Evolutionary conservation across 2,329 filamentous ascomycete genomes (phyloP).

Genomic region (Cladobotryum mycophilum): DNA sequence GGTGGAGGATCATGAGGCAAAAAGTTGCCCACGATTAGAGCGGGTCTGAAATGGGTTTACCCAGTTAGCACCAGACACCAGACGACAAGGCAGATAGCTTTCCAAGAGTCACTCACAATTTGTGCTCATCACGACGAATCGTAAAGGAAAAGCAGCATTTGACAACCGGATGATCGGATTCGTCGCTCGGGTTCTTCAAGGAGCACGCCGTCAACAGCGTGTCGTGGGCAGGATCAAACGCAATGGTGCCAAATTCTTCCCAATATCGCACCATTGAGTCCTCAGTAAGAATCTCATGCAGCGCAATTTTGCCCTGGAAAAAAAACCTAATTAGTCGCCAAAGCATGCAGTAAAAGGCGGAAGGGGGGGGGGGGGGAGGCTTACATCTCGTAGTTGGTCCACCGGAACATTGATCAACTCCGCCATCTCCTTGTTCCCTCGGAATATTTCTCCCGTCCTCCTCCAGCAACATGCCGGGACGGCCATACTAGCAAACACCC

Average conservation of each 20-base stretch:
- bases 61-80: slow-evolving; percentile 1
- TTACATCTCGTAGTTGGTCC: slow-evolving; percentile 81
- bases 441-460: slow-evolving; percentile 91
- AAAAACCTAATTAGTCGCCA: neutral
- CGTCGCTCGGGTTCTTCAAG: slow-evolving; percentile 71
- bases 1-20: slow-evolving; percentile 67
- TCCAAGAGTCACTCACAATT: slow-evolving; percentile 64
- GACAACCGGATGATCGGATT: slow-evolving; percentile 64
- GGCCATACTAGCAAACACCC: slow-evolving; percentile 97
- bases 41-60: slow-evolving; percentile 55
- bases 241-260: slow-evolving; percentile 98
- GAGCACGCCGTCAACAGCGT: slow-evolving; percentile 91
- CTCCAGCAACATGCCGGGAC: slow-evolving; percentile 97
- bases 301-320: slow-evolving; percentile 88
- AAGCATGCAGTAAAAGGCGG: neutral
- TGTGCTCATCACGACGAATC: slow-evolving; percentile 88
- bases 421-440: slow-evolving; percentile 98
- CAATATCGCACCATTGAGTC: slow-evolving; percentile 94
- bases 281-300: slow-evolving; percentile 94
- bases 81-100: neutral
- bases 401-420: slow-evolving; percentile 91
- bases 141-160: slow-evolving; percentile 98
- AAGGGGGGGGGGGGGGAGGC: slow-evolving; percentile 23
- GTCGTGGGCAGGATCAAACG: slow-evolving; percentile 90
- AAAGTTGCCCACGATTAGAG: slow-evolving; percentile 94